phyloP scores from a whole-genome alignment of 345 rosid genomes.

The Kandelia obovata region DNA sequence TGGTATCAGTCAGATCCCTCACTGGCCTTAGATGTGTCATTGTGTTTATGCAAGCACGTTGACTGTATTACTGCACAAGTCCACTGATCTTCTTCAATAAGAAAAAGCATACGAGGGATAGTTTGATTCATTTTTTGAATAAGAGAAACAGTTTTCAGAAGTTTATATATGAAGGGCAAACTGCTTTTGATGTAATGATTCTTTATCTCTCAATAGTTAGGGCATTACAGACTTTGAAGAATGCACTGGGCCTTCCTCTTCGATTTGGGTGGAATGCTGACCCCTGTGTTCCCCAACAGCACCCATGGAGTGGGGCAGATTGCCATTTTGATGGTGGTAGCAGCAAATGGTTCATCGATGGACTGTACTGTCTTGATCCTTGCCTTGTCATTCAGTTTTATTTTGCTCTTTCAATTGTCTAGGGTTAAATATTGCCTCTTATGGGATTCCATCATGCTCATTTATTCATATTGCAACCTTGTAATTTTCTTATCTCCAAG shows the following conservation, averaged over 20 bases:
- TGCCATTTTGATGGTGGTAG: constrained; percentile 64
- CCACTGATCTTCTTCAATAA: not conserved
- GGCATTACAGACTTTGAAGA: constrained; percentile 69
- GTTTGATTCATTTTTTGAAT: not conserved
- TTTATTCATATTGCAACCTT: not conserved
- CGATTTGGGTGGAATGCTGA: constrained; percentile 99
- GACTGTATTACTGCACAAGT: no score
- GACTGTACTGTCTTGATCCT: constrained; percentile 64
- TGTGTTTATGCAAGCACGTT: not conserved
- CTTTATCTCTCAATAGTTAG: constrained; percentile 45
- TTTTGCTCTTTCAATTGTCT: constrained; percentile 1
- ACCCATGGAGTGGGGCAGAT: constrained; percentile 97
- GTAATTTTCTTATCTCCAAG: not conserved
- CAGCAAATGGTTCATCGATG: constrained; percentile 89
- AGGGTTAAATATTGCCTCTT: not conserved
- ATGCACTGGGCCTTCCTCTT: constrained; percentile 71
- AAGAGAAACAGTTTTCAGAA: constrained; percentile 4
- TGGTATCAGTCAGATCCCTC: not conserved
- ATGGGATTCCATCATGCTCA: not conserved
- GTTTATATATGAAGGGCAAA: constrained; percentile 3
- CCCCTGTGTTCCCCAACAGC: constrained; percentile 99
- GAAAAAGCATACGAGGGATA: not conserved
- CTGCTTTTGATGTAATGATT: constrained; percentile 20
- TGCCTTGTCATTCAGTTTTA: constrained; percentile 15
- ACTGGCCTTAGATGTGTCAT: not conserved